phyloP scores from a whole-genome alignment of 2,329 filamentous ascomycete genomes.

The Colletotrichum incanum region DNA sequence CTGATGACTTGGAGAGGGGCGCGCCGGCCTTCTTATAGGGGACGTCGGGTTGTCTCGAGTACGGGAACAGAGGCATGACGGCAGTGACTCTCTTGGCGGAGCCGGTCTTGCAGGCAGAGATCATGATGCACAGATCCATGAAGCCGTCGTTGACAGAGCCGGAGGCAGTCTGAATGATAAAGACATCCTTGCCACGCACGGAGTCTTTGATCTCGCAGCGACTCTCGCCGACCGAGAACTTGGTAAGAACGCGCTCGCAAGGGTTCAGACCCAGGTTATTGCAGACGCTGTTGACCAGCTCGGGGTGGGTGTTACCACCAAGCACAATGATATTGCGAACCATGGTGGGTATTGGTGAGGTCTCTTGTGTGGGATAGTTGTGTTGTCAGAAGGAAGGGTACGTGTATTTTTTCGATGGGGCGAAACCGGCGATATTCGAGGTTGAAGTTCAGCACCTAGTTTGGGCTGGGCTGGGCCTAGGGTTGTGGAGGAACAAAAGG shows the following conservation, averaged over 20 bases:
- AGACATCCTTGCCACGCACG: constrained; percentile 98
- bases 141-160: constrained; percentile 96
- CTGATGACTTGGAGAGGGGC: constrained; percentile 81
- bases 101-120: constrained; percentile 96
- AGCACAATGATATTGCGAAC: constrained; percentile 96
- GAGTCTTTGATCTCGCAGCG: constrained; percentile 97
- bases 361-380: constrained; percentile 1
- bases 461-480: background rate
- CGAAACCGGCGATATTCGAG: constrained; percentile 32
- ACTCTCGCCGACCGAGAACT: constrained; percentile 96
- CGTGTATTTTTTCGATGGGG: constrained; percentile 16
- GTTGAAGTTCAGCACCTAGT: background rate
- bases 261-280: constrained; percentile 89
- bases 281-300: constrained; percentile 89
- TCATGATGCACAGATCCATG: constrained; percentile 97
- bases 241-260: constrained; percentile 86
- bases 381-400: background rate
- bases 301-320: constrained; percentile 92
- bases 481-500: background rate
- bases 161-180: constrained; percentile 95
- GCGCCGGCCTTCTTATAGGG: constrained; percentile 97
- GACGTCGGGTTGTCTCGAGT: constrained; percentile 95
- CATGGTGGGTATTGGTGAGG: constrained; percentile 65
- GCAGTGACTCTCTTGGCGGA: constrained; percentile 94
- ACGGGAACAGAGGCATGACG: constrained; percentile 91